These are phyloP conservation scores for Lentinula sp. DNA, from an alignment of 768 basidiomycete species.

Conservation along the genomic window DNA sequence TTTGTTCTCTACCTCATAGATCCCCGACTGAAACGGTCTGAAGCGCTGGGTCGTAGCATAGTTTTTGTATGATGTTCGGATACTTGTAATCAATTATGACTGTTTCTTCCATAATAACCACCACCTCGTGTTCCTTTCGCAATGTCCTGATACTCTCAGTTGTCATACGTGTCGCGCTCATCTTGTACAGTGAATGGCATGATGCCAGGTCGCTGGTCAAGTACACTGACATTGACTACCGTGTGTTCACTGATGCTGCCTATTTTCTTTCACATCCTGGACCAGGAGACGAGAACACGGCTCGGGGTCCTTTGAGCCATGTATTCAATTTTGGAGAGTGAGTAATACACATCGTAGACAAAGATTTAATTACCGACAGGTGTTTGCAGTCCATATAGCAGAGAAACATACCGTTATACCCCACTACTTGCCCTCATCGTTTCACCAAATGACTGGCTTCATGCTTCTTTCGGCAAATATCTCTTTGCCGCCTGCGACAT, in stretches of 20 bases:
- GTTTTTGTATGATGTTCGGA: background rate
- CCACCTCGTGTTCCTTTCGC: conserved; percentile 35
- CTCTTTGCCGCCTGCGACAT: conserved; percentile 84
- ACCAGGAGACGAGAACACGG: conserved; percentile 38
- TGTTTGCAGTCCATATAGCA: conserved; percentile 69
- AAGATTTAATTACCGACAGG: conserved; percentile 10
- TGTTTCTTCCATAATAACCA: conserved; percentile 12
- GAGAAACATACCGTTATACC: conserved; percentile 95
- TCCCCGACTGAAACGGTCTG: too few species aligned
- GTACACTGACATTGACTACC: conserved; percentile 98
- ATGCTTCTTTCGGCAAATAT: conserved; percentile 87
- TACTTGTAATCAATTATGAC: conserved; percentile 6
- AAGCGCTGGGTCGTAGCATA: background rate
- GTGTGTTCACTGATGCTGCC: conserved; percentile 92
- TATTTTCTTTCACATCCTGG: conserved; percentile 52
- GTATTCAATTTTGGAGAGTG: conserved; percentile 63
- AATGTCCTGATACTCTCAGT: conserved; percentile 48
- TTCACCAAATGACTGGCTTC: conserved; percentile 73
- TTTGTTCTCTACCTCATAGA: too few species aligned
- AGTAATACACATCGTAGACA: conserved; percentile 25
- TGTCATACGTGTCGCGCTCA: conserved; percentile 60
- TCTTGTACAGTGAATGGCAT: conserved; percentile 88
- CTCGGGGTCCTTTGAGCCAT: conserved; percentile 51
- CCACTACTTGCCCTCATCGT: conserved; percentile 83
- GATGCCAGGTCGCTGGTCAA: conserved; percentile 79